Evolutionary conservation across 1,284 basidiomycete species (phyloP).

Genomic region (Cryptococcus hybrid): DNA sequence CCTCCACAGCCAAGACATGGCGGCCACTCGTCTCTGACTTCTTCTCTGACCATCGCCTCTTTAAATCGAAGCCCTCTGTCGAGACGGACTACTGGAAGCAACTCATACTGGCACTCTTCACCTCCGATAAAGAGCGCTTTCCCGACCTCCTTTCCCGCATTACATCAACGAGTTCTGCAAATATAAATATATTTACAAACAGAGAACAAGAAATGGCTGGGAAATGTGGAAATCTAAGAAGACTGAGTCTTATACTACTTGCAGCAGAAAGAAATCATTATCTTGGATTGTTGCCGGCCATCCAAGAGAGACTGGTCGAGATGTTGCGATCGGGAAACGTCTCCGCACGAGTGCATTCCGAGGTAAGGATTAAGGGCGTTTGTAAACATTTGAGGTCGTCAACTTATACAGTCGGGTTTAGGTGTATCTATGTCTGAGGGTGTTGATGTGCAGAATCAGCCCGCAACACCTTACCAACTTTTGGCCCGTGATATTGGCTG

Average conservation of each 20-base stretch:
- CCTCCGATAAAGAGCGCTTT: conserved; percentile 82
- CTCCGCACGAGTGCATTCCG: conserved; percentile 83
- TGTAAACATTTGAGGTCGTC: neutral
- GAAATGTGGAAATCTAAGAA: conserved; percentile 82
- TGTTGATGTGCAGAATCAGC: conserved; percentile 86
- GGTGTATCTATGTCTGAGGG: conserved; percentile 84
- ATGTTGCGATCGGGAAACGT: conserved; percentile 72
- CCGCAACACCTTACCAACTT: conserved; percentile 90
- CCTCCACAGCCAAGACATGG: conserved; percentile 82
- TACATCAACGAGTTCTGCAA: conserved; percentile 81
- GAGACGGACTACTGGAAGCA: conserved; percentile 66
- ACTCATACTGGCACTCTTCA: conserved; percentile 75
- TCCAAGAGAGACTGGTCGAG: conserved; percentile 97
- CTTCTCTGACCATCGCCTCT: conserved; percentile 82
- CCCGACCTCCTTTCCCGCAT: conserved; percentile 77
- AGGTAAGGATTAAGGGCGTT: conserved; percentile 55
- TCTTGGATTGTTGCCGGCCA: conserved; percentile 80
- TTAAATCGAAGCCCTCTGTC: conserved; percentile 61
- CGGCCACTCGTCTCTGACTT: conserved; percentile 73
- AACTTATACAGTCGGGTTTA: conserved; percentile 11
- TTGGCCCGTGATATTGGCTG: conserved; percentile 94
- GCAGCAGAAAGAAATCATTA: conserved; percentile 87
- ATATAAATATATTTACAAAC: conserved; percentile 98
- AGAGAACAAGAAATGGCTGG: conserved; percentile 88
- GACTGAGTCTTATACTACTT: conserved; percentile 81